These are phyloP conservation scores for Claviceps pazoutovae DNA, from an alignment of 2,329 filamentous ascomycete species.

Conservation along the genomic window DNA sequence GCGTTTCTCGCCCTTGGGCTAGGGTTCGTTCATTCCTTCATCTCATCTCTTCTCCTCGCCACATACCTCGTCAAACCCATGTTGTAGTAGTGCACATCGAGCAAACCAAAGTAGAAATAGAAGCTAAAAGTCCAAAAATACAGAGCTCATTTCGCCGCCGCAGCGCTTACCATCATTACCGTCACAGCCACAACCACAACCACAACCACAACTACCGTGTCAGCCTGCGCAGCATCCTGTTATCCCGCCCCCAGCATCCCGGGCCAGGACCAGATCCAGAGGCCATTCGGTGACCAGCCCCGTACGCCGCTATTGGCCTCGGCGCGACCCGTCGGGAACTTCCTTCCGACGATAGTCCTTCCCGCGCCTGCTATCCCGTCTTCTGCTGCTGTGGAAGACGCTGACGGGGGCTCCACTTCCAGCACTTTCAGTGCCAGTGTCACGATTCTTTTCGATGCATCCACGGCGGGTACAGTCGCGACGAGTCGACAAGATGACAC, in stretches of 20 bases:
- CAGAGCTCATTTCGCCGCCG: slow-evolving; percentile 13
- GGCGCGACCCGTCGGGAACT: too few relatives aligned
- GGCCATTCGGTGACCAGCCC: too few relatives aligned
- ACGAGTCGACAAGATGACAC: neutral
- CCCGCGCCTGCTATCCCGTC: neutral
- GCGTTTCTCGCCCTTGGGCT: neutral
- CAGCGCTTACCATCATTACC: slow-evolving; percentile 11
- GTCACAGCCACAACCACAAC: slow-evolving; percentile 16
- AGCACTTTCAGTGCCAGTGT: neutral
- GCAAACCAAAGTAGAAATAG: too few relatives aligned
- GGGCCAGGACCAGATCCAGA: too few relatives aligned
- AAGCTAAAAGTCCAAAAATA: neutral
- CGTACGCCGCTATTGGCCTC: too few relatives aligned
- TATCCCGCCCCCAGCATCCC: slow-evolving; percentile 6
- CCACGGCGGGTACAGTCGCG: neutral
- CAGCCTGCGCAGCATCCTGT: slow-evolving; percentile 15
- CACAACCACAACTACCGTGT: slow-evolving; percentile 17
- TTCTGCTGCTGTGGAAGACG: neutral
- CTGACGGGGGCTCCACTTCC: too few relatives aligned
- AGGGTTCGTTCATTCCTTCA: neutral
- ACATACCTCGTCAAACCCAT: too few relatives aligned
- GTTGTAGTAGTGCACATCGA: too few relatives aligned
- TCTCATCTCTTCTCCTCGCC: neutral
- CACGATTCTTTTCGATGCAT: neutral
- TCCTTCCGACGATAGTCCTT: neutral